Base-by-base conservation (phyloP, 1,284 basidiomycete genomes). In the Thecaphora frezii region DNA sequence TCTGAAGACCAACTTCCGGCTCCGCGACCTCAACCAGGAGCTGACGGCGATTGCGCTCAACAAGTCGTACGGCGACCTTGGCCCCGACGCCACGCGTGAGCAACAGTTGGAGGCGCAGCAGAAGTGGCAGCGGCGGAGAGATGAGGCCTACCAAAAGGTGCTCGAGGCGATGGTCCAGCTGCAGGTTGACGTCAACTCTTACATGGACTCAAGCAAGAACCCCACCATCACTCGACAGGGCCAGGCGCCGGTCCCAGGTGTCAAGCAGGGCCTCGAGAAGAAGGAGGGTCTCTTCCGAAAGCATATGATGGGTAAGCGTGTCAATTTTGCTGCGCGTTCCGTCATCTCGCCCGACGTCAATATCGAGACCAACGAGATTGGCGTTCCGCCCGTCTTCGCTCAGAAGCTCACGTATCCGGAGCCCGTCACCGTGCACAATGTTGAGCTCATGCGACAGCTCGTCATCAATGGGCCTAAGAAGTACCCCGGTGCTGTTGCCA, bases 271-370 rank as follows among this genome's bases (percentile, higher is more conserved):
- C 14, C 82, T 99, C 67, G 96, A 99, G 82, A 98, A 98, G 85
- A 99, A 99, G 82, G 96, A 98, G 73, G 96, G 96, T 54, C 81
- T 99, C 47, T 99, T 99, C 85, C 85, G 96, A 61, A 97, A 94
- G 82, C 88, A 99, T 79, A 98, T 99, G 96, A 99, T 99, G 96
- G 96, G 96, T 39, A 99, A 99, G 84, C 93, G 96, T 79, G 96
- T 99, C 74, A 98, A 99, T 81, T 97, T 96, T 79, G 93, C 96
- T 40, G 96, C 96, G 30, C 91, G 96, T 68, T 98, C 96, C 16
- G 96, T 99, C 78, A 99, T 99, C 67, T 98, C 96, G 28, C 96
- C 96, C 12, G 96, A 99, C 77, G 91, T 97, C 77, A 98, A 98
- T 81, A 97, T 99, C 70, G 96, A 99, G 82, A 93, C 96, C 37